phyloP scores from a whole-genome alignment of 805 yeast genomes.

The Osmozyma mogii region DNA sequence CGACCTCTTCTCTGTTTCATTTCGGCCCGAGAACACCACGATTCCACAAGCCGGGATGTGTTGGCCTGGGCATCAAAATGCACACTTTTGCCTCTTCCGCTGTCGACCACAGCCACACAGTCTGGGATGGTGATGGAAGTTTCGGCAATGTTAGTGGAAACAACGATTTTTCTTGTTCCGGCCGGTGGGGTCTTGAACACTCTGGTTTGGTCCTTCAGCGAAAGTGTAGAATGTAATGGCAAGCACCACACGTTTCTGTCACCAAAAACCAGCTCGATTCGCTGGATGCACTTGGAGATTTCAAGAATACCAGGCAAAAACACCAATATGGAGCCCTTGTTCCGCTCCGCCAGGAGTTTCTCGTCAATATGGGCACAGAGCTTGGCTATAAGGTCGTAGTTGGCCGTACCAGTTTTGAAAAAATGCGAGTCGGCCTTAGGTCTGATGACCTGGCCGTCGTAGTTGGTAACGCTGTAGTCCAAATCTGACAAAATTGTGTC shows the following conservation, averaged over 20 bases:
- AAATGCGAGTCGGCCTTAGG: constrained; percentile 63
- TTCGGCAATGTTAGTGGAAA: constrained; percentile 96
- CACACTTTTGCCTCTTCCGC: constrained; percentile 78
- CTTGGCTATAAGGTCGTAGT: constrained; percentile 61
- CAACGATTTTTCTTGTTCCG: constrained; percentile 68
- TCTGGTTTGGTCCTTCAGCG: constrained; percentile 72
- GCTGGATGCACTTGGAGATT: constrained; percentile 57
- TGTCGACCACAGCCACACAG: constrained; percentile 83
- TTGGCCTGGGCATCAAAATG: constrained; percentile 61
- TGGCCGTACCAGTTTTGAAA: constrained; percentile 60
- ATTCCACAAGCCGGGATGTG: constrained; percentile 64
- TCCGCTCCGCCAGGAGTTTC: constrained; percentile 31
- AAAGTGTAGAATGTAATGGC: constrained; percentile 84
- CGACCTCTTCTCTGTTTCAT: constrained; percentile 90
- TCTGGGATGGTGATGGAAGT: constrained; percentile 96
- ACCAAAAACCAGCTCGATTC: constrained; percentile 16
- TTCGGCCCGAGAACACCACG: constrained; percentile 88
- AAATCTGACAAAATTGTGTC: constrained; percentile 54
- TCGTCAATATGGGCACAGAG: constrained; percentile 48
- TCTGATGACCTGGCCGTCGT: constrained; percentile 33
- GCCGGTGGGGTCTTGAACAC: constrained; percentile 55
- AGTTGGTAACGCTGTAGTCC: constrained; percentile 42
- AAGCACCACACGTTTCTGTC: constrained; percentile 33
- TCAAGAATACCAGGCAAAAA: constrained; percentile 91
- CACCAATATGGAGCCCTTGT: constrained; percentile 68